These are phyloP conservation scores for Yamadazyma endophytica DNA, from an alignment of 805 yeast genomes.

Conservation along the genomic window DNA sequence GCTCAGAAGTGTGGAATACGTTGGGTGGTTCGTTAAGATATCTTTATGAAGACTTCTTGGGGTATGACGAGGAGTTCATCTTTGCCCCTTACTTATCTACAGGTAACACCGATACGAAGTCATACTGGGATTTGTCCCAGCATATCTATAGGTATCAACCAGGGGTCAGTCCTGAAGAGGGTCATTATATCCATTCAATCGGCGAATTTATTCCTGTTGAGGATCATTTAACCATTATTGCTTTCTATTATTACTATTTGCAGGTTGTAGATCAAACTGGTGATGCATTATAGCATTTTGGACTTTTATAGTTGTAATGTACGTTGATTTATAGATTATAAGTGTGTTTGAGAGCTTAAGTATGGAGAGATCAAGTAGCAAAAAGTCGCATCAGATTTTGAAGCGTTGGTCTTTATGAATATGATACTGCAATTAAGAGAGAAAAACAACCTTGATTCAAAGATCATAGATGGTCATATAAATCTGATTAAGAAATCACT, in stretches of 20 bases:
- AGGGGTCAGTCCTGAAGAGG: constrained; percentile 15
- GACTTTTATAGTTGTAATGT: not conserved
- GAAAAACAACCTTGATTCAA: constrained; percentile 1
- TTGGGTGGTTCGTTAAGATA: constrained; percentile 36
- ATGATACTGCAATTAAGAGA: constrained; percentile 9
- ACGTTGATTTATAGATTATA: constrained; percentile 1
- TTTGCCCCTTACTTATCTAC: constrained; percentile 32
- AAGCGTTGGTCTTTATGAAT: too few relatives aligned
- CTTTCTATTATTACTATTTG: constrained; percentile 36
- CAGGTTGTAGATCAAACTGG: constrained; percentile 21
- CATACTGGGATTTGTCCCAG: constrained; percentile 37
- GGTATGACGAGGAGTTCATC: constrained; percentile 19
- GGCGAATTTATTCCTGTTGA: constrained; percentile 28
- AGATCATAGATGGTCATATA: constrained; percentile 5
- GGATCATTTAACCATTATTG: constrained; percentile 29
- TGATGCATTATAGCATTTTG: constrained; percentile 1
- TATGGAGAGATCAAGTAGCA: too few relatives aligned
- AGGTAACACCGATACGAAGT: constrained; percentile 40
- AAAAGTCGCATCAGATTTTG: too few relatives aligned
- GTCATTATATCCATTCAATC: constrained; percentile 29
- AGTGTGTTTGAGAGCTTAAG: too few relatives aligned
- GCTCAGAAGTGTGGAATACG: constrained; percentile 27
- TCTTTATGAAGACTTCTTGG: constrained; percentile 33
- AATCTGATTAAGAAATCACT: constrained; percentile 8
- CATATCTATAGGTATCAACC: constrained; percentile 35